Evolutionary conservation across 2,329 filamentous ascomycete genomes (phyloP).

Genomic region (Dryadomyces quercus-mongolicae): DNA sequence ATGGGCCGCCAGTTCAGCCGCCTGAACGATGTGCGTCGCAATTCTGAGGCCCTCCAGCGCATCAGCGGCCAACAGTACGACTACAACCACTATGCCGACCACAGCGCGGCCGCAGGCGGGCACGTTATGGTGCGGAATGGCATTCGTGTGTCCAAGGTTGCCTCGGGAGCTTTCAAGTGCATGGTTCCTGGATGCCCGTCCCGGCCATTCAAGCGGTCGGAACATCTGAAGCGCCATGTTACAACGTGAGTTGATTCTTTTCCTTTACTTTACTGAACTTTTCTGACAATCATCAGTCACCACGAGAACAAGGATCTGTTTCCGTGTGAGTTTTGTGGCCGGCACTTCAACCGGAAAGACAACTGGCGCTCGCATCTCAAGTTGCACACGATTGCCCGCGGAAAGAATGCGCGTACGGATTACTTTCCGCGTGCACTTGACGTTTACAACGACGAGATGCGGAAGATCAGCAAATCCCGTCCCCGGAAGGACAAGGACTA

Average conservation of each 20-base stretch:
- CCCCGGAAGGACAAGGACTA: slow-evolving; percentile 7
- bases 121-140: slow-evolving; percentile 11
- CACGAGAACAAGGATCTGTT: slow-evolving; percentile 19
- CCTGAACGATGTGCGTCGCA: slow-evolving; percentile 2
- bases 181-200: slow-evolving; percentile 30
- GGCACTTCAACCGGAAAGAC: slow-evolving; percentile 24
- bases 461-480: slow-evolving; percentile 11
- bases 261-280: background rate
- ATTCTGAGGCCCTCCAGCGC: slow-evolving; percentile 4
- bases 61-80: slow-evolving; percentile 1
- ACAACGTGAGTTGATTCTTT: slow-evolving; percentile 38
- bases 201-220: slow-evolving; percentile 37
- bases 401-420: slow-evolving; percentile 20
- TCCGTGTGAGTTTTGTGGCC: slow-evolving; percentile 28
- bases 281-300: slow-evolving; percentile 2
- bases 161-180: slow-evolving; percentile 25
- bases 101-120: background rate
- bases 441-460: slow-evolving; percentile 14
- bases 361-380: slow-evolving; percentile 26
- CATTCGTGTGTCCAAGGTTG: slow-evolving; percentile 15
- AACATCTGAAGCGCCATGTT: slow-evolving; percentile 44
- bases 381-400: slow-evolving; percentile 21
- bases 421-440: slow-evolving; percentile 17
- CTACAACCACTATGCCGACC: background rate
- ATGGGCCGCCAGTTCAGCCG: background rate